phyloP scores from a whole-genome alignment of 2,329 filamentous ascomycete species.

The Cercospora sp. region DNA sequence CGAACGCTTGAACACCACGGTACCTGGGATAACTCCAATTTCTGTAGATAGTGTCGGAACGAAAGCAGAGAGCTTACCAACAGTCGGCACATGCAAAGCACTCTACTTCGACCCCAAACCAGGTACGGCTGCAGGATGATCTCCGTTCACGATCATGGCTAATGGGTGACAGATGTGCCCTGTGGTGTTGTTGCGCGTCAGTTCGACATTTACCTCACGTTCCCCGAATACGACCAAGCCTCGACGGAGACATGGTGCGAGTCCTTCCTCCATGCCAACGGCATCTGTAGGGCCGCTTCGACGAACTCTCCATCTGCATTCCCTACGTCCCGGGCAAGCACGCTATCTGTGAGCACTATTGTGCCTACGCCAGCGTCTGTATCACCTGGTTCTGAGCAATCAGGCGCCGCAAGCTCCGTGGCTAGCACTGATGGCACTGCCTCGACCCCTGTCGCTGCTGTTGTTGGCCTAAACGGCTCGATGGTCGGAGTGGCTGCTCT shows the following conservation, averaged over 20 bases:
- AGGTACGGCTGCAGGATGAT: not conserved
- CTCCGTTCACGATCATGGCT: slow-evolving; percentile 27
- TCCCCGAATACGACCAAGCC: slow-evolving; percentile 7
- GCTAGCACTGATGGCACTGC: not conserved
- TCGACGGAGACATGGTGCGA: slow-evolving; percentile 10
- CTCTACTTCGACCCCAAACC: slow-evolving; percentile 35
- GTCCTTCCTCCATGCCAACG: slow-evolving; percentile 5
- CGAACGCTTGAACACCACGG: slow-evolving; percentile 17
- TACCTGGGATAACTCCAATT: slow-evolving; percentile 25
- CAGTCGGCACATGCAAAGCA: slow-evolving; percentile 13
- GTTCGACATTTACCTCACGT: slow-evolving; percentile 6
- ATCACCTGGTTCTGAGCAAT: not conserved
- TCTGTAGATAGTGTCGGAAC: slow-evolving; percentile 16
- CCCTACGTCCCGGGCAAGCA: slow-evolving; percentile 7
- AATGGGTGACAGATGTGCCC: slow-evolving; percentile 1
- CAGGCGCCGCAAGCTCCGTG: not conserved
- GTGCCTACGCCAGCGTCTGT: not conserved
- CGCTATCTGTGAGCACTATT: slow-evolving; percentile 1
- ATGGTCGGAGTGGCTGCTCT: not conserved
- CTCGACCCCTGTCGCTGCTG: not conserved
- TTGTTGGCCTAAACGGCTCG: not conserved
- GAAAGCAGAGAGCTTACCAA: not conserved
- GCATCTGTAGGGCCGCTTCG: slow-evolving; percentile 8
- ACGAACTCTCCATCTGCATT: slow-evolving; percentile 12
- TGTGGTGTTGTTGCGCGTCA: slow-evolving; percentile 8